Base-by-base conservation (phyloP, 306 rosid genomes). In the Coriaria nepalensis region DNA sequence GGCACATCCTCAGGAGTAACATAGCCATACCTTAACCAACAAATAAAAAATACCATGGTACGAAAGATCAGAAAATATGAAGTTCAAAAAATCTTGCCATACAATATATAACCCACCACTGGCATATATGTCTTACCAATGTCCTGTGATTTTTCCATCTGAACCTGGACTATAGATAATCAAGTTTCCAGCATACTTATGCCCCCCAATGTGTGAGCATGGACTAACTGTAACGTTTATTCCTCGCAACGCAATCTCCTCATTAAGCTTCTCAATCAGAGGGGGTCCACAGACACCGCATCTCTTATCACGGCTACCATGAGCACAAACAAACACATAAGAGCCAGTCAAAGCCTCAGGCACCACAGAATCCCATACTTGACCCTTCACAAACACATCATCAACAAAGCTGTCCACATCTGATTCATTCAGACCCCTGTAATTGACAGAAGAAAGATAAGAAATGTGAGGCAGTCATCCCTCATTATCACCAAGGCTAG, bases 211-310 rank as follows among this genome's bases (percentile, higher is more conserved):
- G 57, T 87, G 96, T 60, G 96, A 83, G 68, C 94, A 83, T 2
- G 86, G 73, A 14, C 49, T 71, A 47, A 87, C 93, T 47, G 69
- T 71, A 39, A 83, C 73, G 43, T 62, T 72, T 60, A 83, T 55
- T 43, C 86, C 96, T 13, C 83, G 83, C 35, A 52, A 60, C 50
- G 65, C 78, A 61, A 79, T 63, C 78, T 80, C 88, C 61, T 65
- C 83, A 4, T 64, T 64, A 12, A 83, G 63, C 73, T 87, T 83
- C 29, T 72, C 60, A 38, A 80, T 79, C 20, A 87, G 79, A 67
- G 51, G 72, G 4, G 94, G 96, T 59, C 96, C 96, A 53, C 94
- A 83, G 45, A 87, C 93, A 60, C 96, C 95, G n/a, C 97, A 90
- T 63, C 95, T 82, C 51, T 59, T 64, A 49, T 90, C 97, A 10